Base-by-base conservation (phyloP, 768 basidiomycete species). In the Lactarius tabidus region DNA sequence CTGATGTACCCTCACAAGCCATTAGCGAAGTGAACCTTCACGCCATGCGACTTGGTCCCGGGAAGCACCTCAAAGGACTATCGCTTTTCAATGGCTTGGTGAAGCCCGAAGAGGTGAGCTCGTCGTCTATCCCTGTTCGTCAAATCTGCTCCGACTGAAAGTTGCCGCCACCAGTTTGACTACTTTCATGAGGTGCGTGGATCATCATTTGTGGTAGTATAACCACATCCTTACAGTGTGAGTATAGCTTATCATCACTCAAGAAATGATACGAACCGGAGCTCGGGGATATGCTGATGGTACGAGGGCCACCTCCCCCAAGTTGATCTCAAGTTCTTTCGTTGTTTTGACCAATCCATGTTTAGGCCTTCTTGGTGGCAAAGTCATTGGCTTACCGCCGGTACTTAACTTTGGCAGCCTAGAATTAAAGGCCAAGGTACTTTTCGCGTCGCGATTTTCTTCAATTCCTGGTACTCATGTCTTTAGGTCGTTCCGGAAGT, bases 31-130 rank as follows among this genome's bases (percentile, higher is more conserved):
- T 85, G 33, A 86, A 93, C 70, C 60, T 98, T 26, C 90, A 93
- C 73, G 91, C 92, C 10, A 96, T 97, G 93, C 83, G 93, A n/a
- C 82, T 96, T 79, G 95, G 95, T 7, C 95, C 95, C 2, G 91
- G 91, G 23, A 91, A 89, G 71, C 93, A 95, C 70, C 77, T 95
- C 58, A 81, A 91, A 73, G 95, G 95, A 2, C 80, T 81, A n/a
- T 81, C 78, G 18, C 79, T 96, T 10, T 87, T 91, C 81, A 81
- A 80, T 65, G 93, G 90, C 4, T 71, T 89, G 29, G 88, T 94
- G 38, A 84, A 84, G 65, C 89, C 91, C 1, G 90, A 93, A 74
- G 82, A 89, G 74, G 75, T 74, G 35, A n/a, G 72, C 51, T 15
- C 39, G 7, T 62, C 14, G 9, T 45, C 38, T 57, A 10, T 5